These are phyloP conservation scores for Paraphaeosphaeria sporulosa DNA, from an alignment of 2,329 filamentous ascomycete species.

Conservation along the genomic window DNA sequence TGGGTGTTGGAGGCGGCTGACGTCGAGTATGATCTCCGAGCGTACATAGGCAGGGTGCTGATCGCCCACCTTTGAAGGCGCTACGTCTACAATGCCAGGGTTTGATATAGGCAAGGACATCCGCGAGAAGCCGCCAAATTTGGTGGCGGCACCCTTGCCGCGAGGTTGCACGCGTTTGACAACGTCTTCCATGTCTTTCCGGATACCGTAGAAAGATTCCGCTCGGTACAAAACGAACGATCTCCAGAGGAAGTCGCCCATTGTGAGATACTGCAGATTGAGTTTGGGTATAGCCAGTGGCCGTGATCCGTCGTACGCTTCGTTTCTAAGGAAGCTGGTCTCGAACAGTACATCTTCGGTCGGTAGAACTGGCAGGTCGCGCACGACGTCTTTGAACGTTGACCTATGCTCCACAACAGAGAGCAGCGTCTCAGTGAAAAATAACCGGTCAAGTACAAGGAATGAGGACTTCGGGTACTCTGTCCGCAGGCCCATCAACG, in stretches of 20 bases:
- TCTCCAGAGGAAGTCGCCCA: slow-evolving; percentile 97
- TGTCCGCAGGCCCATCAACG: slow-evolving; percentile 77
- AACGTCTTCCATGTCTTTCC: slow-evolving; percentile 86
- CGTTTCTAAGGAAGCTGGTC: slow-evolving; percentile 77
- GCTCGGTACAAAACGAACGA: slow-evolving; percentile 87
- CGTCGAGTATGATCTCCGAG: slow-evolving; percentile 85
- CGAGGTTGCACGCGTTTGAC: slow-evolving; percentile 80
- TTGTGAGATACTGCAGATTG: slow-evolving; percentile 92
- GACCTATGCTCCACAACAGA: slow-evolving; percentile 77
- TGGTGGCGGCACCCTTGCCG: slow-evolving; percentile 68
- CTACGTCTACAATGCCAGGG: slow-evolving; percentile 85
- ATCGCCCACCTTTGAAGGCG: slow-evolving; percentile 82
- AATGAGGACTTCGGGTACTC: slow-evolving; percentile 77
- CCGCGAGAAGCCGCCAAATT: slow-evolving; percentile 84
- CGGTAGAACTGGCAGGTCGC: slow-evolving; percentile 77
- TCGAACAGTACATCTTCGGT: slow-evolving; percentile 87
- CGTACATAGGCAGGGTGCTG: slow-evolving; percentile 83
- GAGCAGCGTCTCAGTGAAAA: slow-evolving; percentile 75
- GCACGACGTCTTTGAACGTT: slow-evolving; percentile 82
- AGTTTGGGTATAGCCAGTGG: slow-evolving; percentile 92
- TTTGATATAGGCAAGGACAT: slow-evolving; percentile 91
- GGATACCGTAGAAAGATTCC: slow-evolving; percentile 92
- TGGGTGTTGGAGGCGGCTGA: slow-evolving; percentile 77
- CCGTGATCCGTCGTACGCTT: slow-evolving; percentile 84
- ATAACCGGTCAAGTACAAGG: slow-evolving; percentile 68